Percentiles rank a stretch among this genome's conserved stretches.
phyloP scores from a whole-genome alignment of 306 rosid species.

The Ziziphus jujuba region DNA sequence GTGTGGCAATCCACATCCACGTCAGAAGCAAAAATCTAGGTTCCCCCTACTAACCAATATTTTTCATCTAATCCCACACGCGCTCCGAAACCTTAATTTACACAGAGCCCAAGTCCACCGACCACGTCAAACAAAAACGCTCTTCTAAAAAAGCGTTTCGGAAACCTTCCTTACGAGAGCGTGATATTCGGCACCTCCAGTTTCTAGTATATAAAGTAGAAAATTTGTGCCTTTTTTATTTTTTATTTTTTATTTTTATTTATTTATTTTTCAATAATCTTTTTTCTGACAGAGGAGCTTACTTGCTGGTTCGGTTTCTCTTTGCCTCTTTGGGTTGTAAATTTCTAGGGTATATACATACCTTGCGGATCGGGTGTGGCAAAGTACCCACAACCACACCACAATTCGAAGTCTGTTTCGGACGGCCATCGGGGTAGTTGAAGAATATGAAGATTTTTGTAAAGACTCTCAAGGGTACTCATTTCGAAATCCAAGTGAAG shows the following conservation, averaged over 20 bases:
- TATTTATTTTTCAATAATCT: conserved; percentile 25
- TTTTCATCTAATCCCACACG: background rate
- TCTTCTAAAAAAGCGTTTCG: background rate
- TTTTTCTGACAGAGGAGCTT: conserved; percentile 12
- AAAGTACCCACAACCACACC: background rate
- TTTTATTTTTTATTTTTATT: conserved; percentile 18
- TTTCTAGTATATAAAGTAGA: conserved; percentile 19
- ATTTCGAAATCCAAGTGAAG: conserved; percentile 86
- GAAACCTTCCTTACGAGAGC: background rate
- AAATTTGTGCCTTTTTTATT: conserved; percentile 17
- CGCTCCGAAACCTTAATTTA: too few relatives aligned
- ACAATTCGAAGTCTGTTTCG: conserved; percentile 6
- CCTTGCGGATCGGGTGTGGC: conserved; percentile 37
- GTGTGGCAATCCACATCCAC: background rate
- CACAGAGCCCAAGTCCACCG: background rate
- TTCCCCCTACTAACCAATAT: background rate
- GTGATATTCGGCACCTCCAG: background rate
- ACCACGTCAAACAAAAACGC: background rate
- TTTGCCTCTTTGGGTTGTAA: conserved; percentile 15
- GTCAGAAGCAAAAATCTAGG: conserved; percentile 32
- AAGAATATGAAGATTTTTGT: conserved; percentile 83
- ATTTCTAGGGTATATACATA: conserved; percentile 28
- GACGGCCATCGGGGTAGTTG: conserved; percentile 29
- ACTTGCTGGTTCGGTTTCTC: conserved; percentile 34
- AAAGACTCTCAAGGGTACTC: conserved; percentile 83